phyloP scores from a whole-genome alignment of 768 basidiomycete species.

The Auricularia heimuer region DNA sequence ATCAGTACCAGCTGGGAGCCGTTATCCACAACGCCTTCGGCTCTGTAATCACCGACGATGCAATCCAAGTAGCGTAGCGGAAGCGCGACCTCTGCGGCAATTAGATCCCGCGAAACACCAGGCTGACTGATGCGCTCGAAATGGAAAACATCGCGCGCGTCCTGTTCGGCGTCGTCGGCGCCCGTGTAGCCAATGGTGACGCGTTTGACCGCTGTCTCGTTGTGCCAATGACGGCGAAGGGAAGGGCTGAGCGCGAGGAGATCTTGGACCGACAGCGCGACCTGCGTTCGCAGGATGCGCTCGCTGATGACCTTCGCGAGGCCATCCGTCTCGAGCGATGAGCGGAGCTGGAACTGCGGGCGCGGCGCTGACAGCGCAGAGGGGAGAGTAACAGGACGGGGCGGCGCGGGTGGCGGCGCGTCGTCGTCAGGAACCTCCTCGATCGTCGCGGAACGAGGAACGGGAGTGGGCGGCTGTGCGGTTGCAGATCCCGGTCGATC shows the following conservation, averaged over 20 bases:
- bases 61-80: neutral
- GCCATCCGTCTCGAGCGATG: neutral
- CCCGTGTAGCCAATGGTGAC: neutral
- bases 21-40: neutral
- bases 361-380: neutral
- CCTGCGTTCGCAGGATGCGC: neutral
- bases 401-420: neutral
- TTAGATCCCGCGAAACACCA: neutral
- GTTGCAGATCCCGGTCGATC: neutral
- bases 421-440: neutral
- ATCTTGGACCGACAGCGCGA: neutral
- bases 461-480: neutral
- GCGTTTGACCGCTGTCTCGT: neutral
- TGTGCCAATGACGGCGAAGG: neutral
- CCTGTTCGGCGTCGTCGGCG: neutral
- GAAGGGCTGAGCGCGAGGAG: neutral
- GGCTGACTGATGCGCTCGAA: neutral
- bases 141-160: neutral
- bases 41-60: neutral
- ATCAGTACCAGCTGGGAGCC: neutral
- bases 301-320: neutral
- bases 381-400: too few species aligned
- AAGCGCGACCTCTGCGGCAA: neutral
- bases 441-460: neutral
- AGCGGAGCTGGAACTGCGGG: neutral